A percentile compares a stretch with the other conserved stretches of the same genome.
Conservation (phyloP, 2,329 filamentous ascomycete genomes). For the Zalaria obscura region DNA sequence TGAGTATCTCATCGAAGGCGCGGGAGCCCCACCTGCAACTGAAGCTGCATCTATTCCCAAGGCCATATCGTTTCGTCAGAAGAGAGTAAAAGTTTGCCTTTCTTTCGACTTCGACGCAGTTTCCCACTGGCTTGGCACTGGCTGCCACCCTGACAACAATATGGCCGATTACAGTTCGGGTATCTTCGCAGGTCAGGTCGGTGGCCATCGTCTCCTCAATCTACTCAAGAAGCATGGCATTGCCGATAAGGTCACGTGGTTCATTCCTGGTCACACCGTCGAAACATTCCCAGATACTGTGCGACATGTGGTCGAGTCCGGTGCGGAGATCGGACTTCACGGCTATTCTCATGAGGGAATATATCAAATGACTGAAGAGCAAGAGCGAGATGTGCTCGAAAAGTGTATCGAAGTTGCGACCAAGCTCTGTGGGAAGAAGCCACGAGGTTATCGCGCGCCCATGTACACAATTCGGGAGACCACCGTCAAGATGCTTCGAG, state of each 20-base stretch:
- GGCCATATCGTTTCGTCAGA: neutral
- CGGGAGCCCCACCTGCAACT: too few relatives aligned
- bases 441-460: conserved; percentile 36
- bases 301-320: conserved; percentile 34
- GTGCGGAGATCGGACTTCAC: conserved; percentile 38
- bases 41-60: too few relatives aligned
- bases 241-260: conserved; percentile 42
- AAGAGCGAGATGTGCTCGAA: conserved; percentile 35
- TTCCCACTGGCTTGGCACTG: conserved; percentile 46
- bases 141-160: conserved; percentile 36
- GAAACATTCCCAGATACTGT: conserved; percentile 42
- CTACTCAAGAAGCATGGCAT: conserved; percentile 38
- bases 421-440: conserved; percentile 28
- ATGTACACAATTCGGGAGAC: conserved; percentile 36
- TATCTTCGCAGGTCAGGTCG: conserved; percentile 42
- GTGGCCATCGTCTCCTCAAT: conserved; percentile 39
- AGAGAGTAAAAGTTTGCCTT: conserved; percentile 25
- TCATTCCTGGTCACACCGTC: conserved; percentile 44
- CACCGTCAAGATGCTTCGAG: conserved; percentile 33
- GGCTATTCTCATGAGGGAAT: conserved; percentile 35
- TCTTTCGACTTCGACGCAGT: conserved; percentile 44
- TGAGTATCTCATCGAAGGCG: too few relatives aligned
- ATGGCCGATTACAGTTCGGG: conserved; percentile 43
- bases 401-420: conserved; percentile 33
- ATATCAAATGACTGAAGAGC: conserved; percentile 29